Percentiles rank a stretch among this genome's conserved stretches.
Evolutionary conservation across 1,284 basidiomycete genomes (phyloP).

Genomic region (Rhodotorula sp.): DNA sequence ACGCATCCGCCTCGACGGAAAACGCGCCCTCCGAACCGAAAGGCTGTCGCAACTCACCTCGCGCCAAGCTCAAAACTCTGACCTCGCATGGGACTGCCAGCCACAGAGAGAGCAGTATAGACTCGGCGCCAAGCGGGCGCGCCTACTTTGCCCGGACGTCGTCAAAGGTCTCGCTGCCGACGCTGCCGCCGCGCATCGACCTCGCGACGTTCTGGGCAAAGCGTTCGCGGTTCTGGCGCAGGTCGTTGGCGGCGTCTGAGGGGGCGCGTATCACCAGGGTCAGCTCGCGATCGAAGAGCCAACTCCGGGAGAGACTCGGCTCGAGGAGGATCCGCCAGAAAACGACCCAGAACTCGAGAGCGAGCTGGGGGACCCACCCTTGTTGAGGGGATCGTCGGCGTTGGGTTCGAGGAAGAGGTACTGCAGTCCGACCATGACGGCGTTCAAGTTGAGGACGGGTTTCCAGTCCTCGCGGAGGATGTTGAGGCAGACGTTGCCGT

Average conservation of each 20-base stretch:
- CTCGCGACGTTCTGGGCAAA: conserved; percentile 78
- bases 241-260: conserved; percentile 89
- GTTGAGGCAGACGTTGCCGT: conserved; percentile 61
- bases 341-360: too few species aligned
- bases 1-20: too few species aligned
- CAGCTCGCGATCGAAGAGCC: too few species aligned
- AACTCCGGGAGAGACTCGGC: too few species aligned
- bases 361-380: conserved; percentile 71
- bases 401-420: conserved; percentile 99
- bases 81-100: too few species aligned
- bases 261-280: not conserved
- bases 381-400: conserved; percentile 96
- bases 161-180: conserved; percentile 75
- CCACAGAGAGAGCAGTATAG: too few species aligned
- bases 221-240: conserved; percentile 74
- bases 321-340: too few species aligned
- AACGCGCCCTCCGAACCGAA: too few species aligned
- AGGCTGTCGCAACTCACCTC: too few species aligned
- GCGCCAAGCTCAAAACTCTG: too few species aligned
- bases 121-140: too few species aligned
- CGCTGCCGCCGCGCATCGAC: conserved; percentile 72
- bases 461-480: conserved; percentile 99
- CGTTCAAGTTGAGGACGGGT: conserved; percentile 93
- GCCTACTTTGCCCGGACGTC: conserved; percentile 56
- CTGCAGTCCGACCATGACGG: conserved; percentile 95